A percentile compares a stretch with the other conserved stretches of the same genome.
phyloP scores from a whole-genome alignment of 179 eudicot species.

The Spinacia oleracea region DNA sequence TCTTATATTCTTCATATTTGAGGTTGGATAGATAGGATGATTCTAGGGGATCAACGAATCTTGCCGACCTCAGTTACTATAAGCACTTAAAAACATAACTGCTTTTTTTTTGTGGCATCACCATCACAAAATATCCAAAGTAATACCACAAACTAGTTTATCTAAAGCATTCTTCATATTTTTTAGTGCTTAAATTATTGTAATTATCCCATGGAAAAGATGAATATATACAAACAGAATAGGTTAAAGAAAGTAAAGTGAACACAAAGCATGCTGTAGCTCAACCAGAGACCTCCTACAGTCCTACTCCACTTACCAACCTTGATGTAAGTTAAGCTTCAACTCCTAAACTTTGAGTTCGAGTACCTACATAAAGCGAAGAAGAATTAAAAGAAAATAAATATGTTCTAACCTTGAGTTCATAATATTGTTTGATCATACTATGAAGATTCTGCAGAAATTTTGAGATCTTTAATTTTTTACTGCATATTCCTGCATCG shows the following conservation, averaged over 20 bases:
- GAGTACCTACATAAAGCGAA: too few relatives aligned
- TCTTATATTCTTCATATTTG: not conserved
- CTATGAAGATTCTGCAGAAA: not conserved
- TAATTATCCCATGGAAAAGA: not conserved
- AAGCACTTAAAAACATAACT: too few relatives aligned
- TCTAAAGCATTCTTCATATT: not conserved
- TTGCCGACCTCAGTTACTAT: not conserved
- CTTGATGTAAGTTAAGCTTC: too few relatives aligned
- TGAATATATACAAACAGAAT: not conserved
- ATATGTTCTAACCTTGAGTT: too few relatives aligned
- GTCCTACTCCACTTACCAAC: too few relatives aligned
- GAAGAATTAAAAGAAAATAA: too few relatives aligned
- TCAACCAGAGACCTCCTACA: too few relatives aligned
- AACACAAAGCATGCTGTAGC: not conserved
- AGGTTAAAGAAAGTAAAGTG: not conserved
- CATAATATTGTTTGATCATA: not conserved
- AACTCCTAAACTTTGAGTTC: too few relatives aligned
- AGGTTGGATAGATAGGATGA: too few relatives aligned
- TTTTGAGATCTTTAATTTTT: not conserved
- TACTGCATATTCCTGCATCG: constrained; percentile 15
- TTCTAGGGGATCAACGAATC: not conserved
- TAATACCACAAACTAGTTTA: too few relatives aligned
- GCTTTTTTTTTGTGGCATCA: not conserved
- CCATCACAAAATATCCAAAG: not conserved
- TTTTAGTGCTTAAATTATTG: not conserved